Evolutionary conservation across 768 basidiomycete species (phyloP), one percentile per base, ranked within the genome.

Genomic region (Mycena epipterygia): DNA sequence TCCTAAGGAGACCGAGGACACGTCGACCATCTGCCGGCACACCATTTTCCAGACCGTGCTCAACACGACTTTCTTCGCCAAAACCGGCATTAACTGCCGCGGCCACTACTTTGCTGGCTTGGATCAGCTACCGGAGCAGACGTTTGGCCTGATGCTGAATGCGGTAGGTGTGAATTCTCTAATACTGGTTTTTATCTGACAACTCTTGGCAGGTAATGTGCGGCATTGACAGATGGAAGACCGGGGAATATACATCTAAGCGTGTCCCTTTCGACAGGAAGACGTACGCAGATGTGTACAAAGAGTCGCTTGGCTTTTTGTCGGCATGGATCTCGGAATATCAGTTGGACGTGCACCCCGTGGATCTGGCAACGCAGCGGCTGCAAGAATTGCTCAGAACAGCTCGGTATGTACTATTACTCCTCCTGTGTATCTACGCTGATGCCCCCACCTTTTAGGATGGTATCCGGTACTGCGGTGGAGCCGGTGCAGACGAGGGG

Each of bases 21-120:
- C 55, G 12, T 17, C 39, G 29, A 55, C 51, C 12, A 33, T 59
- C 5, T 58, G 65, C 21, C 44, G 33, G 21, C 44, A 67, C 21
- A 25, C 19, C 0, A 33, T 59, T 29, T 58, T 67, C 17, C 65
- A 67, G 27, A 49, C 58, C 27, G 33, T 67, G 5, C 56, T 67
- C 65, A 67, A 67, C 37, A 16, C 19, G 13, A 35, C 46, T 2
- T 67, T 67, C 21, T 67, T 59, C 23, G 56, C 65, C 1, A 37
- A 51, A n/a, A 59, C 2, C 1, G 56, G 57, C 5, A 2, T 17
- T 14, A 59, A 59, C 14, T 35, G 46, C 2, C 56, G 65, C 14
- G 29, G 21, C 4, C 14, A 39, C 23, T 49, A 58, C 39, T 67
- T 67, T 29, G 13, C 29, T 0, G 57, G 57, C 1, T 0, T 30